Base-by-base conservation (phyloP, 495 filamentous ascomycete species). In the Cudoniella acicularis region DNA sequence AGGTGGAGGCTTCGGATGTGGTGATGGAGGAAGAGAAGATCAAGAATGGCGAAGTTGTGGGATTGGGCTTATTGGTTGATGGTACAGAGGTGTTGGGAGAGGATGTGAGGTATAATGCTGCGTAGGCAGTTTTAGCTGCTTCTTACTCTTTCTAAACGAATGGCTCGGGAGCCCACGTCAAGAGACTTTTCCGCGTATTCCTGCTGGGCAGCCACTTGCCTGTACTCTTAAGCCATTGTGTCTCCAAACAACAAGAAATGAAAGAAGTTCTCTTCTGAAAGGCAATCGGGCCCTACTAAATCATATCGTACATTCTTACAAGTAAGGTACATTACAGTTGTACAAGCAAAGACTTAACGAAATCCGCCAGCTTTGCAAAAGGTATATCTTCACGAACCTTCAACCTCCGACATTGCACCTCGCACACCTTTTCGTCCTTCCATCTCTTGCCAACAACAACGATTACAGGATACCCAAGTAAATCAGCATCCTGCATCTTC, bases 401-500 rank as follows among this genome's bases (percentile, higher is more conserved):
- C 55, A 87, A 74, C 50, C 80, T 78, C 54, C 90, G 80, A 67
- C 90, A 91, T 66, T 96, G 89, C 36, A 97, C 83, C 65, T 96
- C 92, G 46, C 87, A 78, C 20, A 75, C 74, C 49, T 75, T 75
- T 4, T 82, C 76, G 20, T 79, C 76, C 62, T 70, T 79, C 92
- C 92, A 96, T 17, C 74, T 77, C 60, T 82, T 86, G 2, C 93
- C 93, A 36, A 96, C 73, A 16, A 95, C 75, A 1, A 95, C 73
- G 21, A 95, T 79, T 13, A 98, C 72, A 0, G 93, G 93, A 70
- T 92, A 96, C 11, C 93, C 93, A 59, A 96, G 82, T 52, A 94
- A 64, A 68, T 96, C 92, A 1, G 93, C 93, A 72, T 98, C 93
- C 1, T 78, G 83, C 54, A 98, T 73, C 67, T 93, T 96, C 90